Evolutionary conservation across 768 basidiomycete genomes (phyloP), one percentile per base, ranked within the genome.

Genomic region (Xanthoconium stramineum): DNA sequence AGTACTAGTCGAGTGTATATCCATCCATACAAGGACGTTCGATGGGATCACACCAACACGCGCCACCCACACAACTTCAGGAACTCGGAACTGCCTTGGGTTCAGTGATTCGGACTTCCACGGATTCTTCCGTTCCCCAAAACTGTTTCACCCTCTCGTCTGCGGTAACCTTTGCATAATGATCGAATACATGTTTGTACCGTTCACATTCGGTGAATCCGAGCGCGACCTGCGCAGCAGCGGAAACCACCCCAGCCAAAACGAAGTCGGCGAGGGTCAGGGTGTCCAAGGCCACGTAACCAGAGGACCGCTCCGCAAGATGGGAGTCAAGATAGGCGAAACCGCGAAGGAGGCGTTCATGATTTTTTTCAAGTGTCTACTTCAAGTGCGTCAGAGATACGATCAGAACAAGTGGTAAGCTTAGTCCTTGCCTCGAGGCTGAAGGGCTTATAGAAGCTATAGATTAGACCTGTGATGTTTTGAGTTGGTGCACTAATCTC

Each of bases 261-360:
- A 67, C 20, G 28, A 68, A 47, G 29, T 67, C 65, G 0, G 65
- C 65, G 8, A 68, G 35, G 1, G 60, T 65, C 14, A 61, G 28
- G 2, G 43, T 52, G 40, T 59, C 62, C 40, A 47, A 19, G 0
- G 57, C 60, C 14, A 67, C 50, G 29, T 61, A 61, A 11, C 54
- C 55, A n/a, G 58, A 60, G 1, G 59, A 12, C 17, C 42, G 35
- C 2, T 32, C n/a, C 12, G 53, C 52, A 20, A 68, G 57, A 6
- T 57, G 40, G 0, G 57, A 50, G 30, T 68, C 68, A 39, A 69
- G 60, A 37, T 58, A 43, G 17, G 29, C 14, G 13, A 64, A 55
- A 0, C 24, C 45, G 7, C 51, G 55, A 17, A 33, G 17, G 6
- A 57, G 54, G 17, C 50, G 60, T 15, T 52, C 55, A 3, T 19